Conservation (phyloP, 1,284 basidiomycete genomes). For the Ganoderma boninense region DNA sequence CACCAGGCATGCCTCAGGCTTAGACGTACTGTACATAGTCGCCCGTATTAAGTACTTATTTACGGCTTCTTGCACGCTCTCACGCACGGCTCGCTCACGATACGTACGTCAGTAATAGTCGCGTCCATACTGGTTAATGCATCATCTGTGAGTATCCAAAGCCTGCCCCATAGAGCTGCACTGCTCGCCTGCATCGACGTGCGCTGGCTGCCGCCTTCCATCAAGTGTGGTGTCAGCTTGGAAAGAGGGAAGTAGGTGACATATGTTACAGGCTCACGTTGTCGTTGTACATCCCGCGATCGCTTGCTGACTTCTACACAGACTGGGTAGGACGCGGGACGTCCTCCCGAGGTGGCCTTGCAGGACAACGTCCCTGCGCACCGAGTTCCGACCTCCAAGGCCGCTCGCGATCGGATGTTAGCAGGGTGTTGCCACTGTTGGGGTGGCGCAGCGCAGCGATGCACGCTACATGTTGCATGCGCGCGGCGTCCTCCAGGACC, state of each 20-base stretch:
- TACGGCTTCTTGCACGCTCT: too few relatives aligned
- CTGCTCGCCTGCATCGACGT: too few relatives aligned
- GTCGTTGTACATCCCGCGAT: not conserved
- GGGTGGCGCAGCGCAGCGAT: not conserved
- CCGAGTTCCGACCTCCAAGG: too few relatives aligned
- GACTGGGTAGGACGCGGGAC: too few relatives aligned
- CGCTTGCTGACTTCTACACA: not conserved
- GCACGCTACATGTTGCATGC: not conserved
- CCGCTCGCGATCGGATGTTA: not conserved
- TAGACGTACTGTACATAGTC: slow-evolving; percentile 15
- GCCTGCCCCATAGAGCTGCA: too few relatives aligned
- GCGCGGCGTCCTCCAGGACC: not conserved
- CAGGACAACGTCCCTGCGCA: too few relatives aligned
- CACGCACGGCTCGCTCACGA: not conserved
- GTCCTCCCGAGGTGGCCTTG: too few relatives aligned
- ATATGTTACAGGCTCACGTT: too few relatives aligned
- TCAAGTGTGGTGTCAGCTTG: not conserved
- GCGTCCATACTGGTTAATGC: not conserved
- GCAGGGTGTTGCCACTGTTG: too few relatives aligned
- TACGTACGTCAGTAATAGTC: not conserved
- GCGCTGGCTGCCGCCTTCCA: not conserved
- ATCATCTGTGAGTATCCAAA: not conserved
- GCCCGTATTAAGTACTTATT: not conserved
- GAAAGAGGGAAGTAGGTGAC: too few relatives aligned
- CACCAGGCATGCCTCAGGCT: slow-evolving; percentile 1